phyloP scores from a whole-genome alignment of 148 eudicot species.

The Vaccinium darrowii region DNA sequence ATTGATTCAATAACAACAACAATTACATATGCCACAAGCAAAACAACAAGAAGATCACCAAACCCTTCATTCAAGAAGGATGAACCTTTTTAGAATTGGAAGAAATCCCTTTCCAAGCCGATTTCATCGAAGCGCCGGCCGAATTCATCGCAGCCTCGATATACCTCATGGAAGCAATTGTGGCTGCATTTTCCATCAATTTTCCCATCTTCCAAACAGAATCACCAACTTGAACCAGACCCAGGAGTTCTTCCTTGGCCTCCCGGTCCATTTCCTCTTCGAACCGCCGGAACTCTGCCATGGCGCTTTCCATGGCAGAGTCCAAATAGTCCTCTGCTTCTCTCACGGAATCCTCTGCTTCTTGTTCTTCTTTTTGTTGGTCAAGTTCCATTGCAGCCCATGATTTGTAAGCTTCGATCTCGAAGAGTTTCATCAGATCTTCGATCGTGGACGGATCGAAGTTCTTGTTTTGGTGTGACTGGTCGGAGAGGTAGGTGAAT shows the following conservation, averaged over 20 bases:
- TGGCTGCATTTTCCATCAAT: conserved; percentile 61
- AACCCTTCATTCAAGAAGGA: conserved; percentile 49
- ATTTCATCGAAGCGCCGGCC: conserved; percentile 60
- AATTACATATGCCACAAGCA: background rate
- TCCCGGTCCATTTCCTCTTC: conserved; percentile 54
- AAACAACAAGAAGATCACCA: background rate
- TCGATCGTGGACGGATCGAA: conserved; percentile 69
- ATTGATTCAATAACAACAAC: background rate
- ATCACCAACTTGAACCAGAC: conserved; percentile 43
- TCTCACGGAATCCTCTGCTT: conserved; percentile 34
- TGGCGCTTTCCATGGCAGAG: conserved; percentile 65
- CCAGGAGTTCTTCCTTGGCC: conserved; percentile 36
- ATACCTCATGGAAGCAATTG: conserved; percentile 62
- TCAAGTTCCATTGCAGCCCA: conserved; percentile 75
- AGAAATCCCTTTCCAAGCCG: conserved; percentile 59
- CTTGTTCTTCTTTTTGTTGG: conserved; percentile 31
- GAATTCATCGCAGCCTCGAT: conserved; percentile 66
- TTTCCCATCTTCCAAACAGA: conserved; percentile 56
- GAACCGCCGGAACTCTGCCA: conserved; percentile 62
- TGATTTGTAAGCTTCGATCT: conserved; percentile 67
- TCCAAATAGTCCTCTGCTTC: conserved; percentile 64
- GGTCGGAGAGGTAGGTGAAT: conserved; percentile 57
- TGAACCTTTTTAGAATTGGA: conserved; percentile 62
- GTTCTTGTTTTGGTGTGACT: conserved; percentile 52
- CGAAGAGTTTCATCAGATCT: conserved; percentile 70